Evolutionary conservation across 2,329 filamentous ascomycete species (phyloP).

Genomic region (Colletotrichum theobromicola): DNA sequence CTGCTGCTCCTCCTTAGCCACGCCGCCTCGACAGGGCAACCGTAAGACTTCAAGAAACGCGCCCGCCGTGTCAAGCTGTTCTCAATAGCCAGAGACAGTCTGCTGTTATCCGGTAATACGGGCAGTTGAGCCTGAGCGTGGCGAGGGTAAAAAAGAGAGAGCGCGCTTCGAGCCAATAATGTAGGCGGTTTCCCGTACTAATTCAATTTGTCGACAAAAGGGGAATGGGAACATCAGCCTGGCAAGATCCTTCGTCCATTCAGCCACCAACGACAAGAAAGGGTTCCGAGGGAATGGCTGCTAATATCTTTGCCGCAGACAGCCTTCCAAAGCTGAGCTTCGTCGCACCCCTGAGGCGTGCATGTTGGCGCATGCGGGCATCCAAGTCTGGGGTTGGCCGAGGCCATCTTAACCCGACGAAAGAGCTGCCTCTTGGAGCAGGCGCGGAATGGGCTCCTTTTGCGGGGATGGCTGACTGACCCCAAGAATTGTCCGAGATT

Average conservation of each 20-base stretch:
- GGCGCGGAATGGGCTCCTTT: background rate
- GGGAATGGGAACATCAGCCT: background rate
- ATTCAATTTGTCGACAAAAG: background rate
- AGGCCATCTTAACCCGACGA: background rate
- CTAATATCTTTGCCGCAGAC: background rate
- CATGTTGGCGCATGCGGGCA: background rate
- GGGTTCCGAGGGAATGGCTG: background rate
- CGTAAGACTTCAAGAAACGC: background rate
- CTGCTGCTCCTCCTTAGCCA: background rate
- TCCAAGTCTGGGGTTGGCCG: background rate
- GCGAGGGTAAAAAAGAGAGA: background rate
- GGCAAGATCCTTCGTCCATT: background rate
- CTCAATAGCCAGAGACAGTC: background rate
- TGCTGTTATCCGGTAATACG: background rate
- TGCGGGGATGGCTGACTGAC: background rate
- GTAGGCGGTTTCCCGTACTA: background rate
- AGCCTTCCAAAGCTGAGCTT: background rate
- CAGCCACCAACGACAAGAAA: background rate
- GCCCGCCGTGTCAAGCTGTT: background rate
- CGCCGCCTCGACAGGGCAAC: background rate
- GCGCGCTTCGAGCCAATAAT: background rate
- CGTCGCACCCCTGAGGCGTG: background rate
- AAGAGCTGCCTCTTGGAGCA: background rate
- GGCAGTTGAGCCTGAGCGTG: background rate
- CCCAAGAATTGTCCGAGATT: slow-evolving; percentile 11